Evolutionary conservation across 148 eudicot species (phyloP).

Genomic region (Nepenthes gracilis): DNA sequence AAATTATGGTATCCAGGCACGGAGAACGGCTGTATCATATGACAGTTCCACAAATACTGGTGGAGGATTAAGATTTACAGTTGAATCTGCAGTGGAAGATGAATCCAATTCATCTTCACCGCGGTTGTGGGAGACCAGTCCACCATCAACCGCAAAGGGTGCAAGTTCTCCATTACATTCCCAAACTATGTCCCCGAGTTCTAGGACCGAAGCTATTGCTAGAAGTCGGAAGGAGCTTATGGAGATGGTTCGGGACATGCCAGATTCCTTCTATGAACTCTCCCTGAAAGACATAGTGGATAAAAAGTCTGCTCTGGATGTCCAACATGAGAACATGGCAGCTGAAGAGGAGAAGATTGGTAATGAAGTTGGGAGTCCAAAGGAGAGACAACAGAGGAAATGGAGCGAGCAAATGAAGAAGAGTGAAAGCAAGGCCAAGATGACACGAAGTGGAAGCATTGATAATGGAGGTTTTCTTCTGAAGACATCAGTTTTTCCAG

Average conservation of each 20-base stretch:
- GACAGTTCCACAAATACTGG: constrained; percentile 15
- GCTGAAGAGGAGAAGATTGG: constrained; percentile 14
- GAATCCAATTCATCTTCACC: constrained; percentile 47
- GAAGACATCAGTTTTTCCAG: constrained; percentile 49
- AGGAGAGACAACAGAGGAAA: constrained; percentile 12
- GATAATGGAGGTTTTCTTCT: constrained; percentile 48
- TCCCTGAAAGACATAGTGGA: constrained; percentile 68
- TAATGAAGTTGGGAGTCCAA: neutral
- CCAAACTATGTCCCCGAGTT: constrained; percentile 29
- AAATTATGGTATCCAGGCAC: constrained; percentile 9
- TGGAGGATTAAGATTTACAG: constrained; percentile 22
- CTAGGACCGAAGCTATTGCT: constrained; percentile 56
- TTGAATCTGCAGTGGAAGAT: constrained; percentile 16
- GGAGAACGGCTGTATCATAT: constrained; percentile 16
- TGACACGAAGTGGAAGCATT: constrained; percentile 35
- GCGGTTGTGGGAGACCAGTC: constrained; percentile 44
- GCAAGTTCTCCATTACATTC: constrained; percentile 4
- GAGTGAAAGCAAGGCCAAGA: constrained; percentile 35
- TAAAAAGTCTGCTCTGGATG: constrained; percentile 9
- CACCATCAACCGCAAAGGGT: constrained; percentile 18
- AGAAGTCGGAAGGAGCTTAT: constrained; percentile 64
- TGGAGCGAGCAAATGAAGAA: constrained; percentile 28
- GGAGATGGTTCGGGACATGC: constrained; percentile 76
- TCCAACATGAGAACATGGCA: constrained; percentile 10
- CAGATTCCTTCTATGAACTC: constrained; percentile 65